Percentiles rank a stretch among this genome's conserved stretches.
Evolutionary conservation across 257 asterid genomes (phyloP).

Genomic region (Salvia splendens): DNA sequence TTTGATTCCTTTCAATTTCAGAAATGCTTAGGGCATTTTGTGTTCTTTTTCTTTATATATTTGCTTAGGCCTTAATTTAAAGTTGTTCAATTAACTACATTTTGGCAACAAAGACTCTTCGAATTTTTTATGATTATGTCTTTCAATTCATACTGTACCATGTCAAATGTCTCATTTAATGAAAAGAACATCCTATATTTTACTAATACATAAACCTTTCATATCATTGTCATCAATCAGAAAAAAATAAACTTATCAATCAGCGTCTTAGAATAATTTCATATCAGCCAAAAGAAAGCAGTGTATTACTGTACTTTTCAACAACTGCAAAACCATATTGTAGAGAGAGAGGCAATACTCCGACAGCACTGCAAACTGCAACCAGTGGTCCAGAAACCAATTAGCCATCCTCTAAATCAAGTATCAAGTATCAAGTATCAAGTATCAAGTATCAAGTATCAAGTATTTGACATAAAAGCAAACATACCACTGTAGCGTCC

Average conservation of each 20-base stretch:
- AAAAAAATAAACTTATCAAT: neutral
- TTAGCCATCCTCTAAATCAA: constrained; percentile 26
- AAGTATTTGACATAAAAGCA: constrained; percentile 23
- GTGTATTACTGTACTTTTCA: constrained; percentile 64
- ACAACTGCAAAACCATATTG: constrained; percentile 89
- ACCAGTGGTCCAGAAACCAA: constrained; percentile 38
- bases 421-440: no score
- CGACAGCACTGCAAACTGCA: constrained; percentile 99
- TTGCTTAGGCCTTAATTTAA: neutral
- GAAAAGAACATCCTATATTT: constrained; percentile 12
- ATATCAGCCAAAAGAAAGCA: constrained; percentile 30
- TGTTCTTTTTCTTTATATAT: neutral
- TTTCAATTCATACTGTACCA: neutral
- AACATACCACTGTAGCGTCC: constrained; percentile 89
- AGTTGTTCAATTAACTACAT: neutral
- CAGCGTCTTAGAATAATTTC: neutral
- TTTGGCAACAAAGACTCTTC: neutral
- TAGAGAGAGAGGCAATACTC: constrained; percentile 95
- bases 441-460: no score
- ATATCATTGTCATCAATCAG: constrained; percentile 12
- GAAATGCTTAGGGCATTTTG: neutral
- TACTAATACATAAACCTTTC: neutral
- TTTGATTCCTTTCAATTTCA: neutral
- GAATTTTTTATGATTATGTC: neutral
- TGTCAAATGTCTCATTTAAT: constrained; percentile 13